phyloP scores from a whole-genome alignment of 179 eudicot genomes.

The Heliamphora pulchella region DNA sequence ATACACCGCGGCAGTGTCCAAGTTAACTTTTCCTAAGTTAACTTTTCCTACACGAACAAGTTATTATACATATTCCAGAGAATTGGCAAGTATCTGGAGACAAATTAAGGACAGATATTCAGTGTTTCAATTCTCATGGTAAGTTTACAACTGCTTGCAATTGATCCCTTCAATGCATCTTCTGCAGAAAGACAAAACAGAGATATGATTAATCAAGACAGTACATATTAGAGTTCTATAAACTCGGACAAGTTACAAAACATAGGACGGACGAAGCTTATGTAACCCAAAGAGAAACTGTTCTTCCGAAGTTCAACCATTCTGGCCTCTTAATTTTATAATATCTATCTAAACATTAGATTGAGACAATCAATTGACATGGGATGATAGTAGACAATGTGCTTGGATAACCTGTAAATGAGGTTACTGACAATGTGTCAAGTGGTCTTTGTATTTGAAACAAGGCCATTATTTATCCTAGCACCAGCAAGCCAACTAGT shows the following conservation, averaged over 20 bases:
- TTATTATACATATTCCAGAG: too few relatives aligned
- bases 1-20: background rate
- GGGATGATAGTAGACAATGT: background rate
- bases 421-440: background rate
- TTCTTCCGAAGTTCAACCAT: background rate
- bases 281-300: background rate
- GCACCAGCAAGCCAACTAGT: background rate
- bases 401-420: background rate
- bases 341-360: background rate
- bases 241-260: background rate
- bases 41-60: background rate
- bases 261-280: background rate
- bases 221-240: background rate
- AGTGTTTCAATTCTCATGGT: background rate
- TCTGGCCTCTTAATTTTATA: background rate
- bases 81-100: background rate
- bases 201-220: background rate
- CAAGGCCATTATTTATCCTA: background rate
- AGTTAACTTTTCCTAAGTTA: background rate
- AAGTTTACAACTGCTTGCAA: background rate
- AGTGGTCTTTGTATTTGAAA: background rate
- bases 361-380: background rate
- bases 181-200: background rate
- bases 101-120: background rate
- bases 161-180: background rate